Base-by-base conservation (phyloP, 2,329 filamentous ascomycete species). In the Diaporthe ilicicola region DNA sequence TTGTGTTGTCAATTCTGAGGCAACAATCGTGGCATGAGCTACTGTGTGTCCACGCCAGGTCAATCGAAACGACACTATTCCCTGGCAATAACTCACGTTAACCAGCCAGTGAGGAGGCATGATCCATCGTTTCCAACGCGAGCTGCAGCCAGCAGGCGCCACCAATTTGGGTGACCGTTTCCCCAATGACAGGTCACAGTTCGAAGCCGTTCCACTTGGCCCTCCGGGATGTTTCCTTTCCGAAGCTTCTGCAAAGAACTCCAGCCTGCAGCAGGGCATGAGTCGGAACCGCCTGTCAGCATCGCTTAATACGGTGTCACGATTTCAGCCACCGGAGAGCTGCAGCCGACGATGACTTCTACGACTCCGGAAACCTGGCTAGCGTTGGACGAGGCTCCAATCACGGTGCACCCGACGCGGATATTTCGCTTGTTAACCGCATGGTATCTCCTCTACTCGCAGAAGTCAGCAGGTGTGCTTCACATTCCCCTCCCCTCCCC, bases 281-380 rank as follows among this genome's bases (percentile, higher is more conserved):
- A 29, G 13, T 17, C 9, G 32, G 17, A 15, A 29, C 27, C 29
- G 17, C 15, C 44, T 17, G 37, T 27, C 27, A 70, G n/a, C 54
- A 15, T 67, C 70, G 67, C 70, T 67, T 72, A 70, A 29, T 2
- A 9, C 13, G 67, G 70, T 72, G 59, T 27, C 67, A 72, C 70
- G 37, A 53, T 53, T 61, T 56, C 51, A 70, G 70, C 67, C 67
- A 72, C 67, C 70, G 70, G 70, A 70, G 61, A 70, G 54, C 70
- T 72, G 70, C 67, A 72, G 70, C 53, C 34, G 29, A 42, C 29
- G 42, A 39, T 53, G 42, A 22, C 42, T 37, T 37, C 34, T n/a
- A 37, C 48, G 27, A 48, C 46, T 51, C 54, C 67, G 27, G 19
- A n/a, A 37, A 51, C 54, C 39, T 46, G 29, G 54, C 61, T 42